Evolutionary conservation across 2,329 filamentous ascomycete species (phyloP).

Genomic region (Nakataea oryzae): DNA sequence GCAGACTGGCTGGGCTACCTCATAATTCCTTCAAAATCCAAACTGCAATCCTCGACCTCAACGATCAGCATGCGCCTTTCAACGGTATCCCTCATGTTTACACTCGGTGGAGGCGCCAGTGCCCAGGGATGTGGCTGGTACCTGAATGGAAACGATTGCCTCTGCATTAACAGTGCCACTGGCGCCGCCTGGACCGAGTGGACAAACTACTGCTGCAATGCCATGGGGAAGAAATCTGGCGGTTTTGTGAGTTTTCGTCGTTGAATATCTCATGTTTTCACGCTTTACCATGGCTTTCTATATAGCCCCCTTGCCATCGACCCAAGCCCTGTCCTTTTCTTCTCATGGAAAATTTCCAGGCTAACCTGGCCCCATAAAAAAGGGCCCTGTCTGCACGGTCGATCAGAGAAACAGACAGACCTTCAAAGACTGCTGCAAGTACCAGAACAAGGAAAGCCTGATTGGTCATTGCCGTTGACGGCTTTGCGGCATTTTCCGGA

Average conservation of each 20-base stretch:
- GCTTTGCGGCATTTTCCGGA: not conserved
- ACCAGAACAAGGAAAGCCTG: slow-evolving; percentile 5
- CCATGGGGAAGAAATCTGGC: not conserved
- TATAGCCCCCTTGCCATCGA: not conserved
- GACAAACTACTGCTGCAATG: slow-evolving; percentile 4
- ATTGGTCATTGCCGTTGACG: slow-evolving; percentile 7
- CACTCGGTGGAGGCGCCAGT: not conserved
- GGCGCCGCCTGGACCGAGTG: slow-evolving; percentile 2
- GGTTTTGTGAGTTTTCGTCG: not conserved
- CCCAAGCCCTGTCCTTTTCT: not conserved
- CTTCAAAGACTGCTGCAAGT: slow-evolving; percentile 9
- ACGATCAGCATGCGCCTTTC: not conserved
- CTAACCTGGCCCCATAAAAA: not conserved
- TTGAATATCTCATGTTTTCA: not conserved
- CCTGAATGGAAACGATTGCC: slow-evolving; percentile 6
- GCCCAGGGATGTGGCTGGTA: slow-evolving; percentile 6
- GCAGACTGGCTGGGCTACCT: not conserved
- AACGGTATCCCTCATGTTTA: not conserved
- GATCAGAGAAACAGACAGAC: slow-evolving; percentile 5
- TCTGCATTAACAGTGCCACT: slow-evolving; percentile 8
- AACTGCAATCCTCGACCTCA: not conserved
- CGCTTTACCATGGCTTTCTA: not conserved
- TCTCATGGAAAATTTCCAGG: not conserved
- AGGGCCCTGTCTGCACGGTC: slow-evolving; percentile 3
- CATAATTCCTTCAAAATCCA: not conserved